Evolutionary conservation across 345 rosid species (phyloP).

Genomic region (Psidium guajava): DNA sequence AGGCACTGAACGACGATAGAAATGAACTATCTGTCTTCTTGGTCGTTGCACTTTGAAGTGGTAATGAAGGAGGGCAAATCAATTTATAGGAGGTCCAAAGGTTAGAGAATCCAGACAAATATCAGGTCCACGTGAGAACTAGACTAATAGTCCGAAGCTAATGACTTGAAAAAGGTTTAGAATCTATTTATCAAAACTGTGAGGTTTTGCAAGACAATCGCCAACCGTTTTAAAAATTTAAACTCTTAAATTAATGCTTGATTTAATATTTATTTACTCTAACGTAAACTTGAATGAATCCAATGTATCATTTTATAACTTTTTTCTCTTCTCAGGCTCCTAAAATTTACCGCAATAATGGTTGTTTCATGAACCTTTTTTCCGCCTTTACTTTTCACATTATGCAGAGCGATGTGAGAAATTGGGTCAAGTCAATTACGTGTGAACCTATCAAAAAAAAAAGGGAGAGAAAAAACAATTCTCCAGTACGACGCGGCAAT

Average conservation of each 20-base stretch:
- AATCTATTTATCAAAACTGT: not conserved
- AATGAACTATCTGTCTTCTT: not conserved
- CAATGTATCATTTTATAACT: not conserved
- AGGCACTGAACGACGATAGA: not conserved
- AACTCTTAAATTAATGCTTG: too few relatives aligned
- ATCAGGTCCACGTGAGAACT: not conserved
- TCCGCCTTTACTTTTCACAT: not conserved
- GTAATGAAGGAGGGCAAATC: not conserved
- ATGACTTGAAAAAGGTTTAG: not conserved
- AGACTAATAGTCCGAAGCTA: not conserved
- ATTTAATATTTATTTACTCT: too few relatives aligned
- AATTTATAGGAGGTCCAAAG: not conserved
- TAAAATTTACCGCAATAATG: not conserved
- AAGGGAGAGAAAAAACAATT: too few relatives aligned
- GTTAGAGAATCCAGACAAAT: not conserved
- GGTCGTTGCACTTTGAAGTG: not conserved
- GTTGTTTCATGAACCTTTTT: not conserved
- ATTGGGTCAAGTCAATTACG: not conserved
- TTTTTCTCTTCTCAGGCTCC: not conserved
- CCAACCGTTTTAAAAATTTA: too few relatives aligned
- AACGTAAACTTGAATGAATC: not conserved
- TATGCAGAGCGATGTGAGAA: not conserved
- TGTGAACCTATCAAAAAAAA: not conserved
- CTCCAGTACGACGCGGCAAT: not conserved
- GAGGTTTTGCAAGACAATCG: accelerated